Evolutionary conservation across 2,329 filamentous ascomycete species (phyloP).

Genomic region (Microdochium bolleyi): DNA sequence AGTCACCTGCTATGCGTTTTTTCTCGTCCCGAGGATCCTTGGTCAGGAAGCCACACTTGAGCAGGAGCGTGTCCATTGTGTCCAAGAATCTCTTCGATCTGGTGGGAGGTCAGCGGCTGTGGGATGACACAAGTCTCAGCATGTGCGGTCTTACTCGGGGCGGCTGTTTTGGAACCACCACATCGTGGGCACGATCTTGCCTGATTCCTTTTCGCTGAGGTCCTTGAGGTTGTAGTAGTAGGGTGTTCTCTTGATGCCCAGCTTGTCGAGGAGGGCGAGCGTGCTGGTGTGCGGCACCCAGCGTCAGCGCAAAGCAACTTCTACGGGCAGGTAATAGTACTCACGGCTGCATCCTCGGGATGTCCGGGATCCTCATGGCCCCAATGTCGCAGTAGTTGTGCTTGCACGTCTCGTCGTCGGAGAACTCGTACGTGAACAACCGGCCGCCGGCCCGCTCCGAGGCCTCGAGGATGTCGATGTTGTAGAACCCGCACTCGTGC

Average conservation of each 20-base stretch:
- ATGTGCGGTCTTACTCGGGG: background rate
- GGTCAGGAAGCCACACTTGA: background rate
- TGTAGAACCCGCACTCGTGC: conserved; percentile 4
- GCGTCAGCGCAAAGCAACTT: background rate
- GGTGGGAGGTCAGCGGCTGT: background rate
- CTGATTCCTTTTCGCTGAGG: background rate
- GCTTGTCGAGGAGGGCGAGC: background rate
- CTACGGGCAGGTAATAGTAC: conserved; percentile 4
- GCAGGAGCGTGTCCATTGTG: background rate
- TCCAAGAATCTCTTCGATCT: background rate
- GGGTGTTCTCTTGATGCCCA: background rate
- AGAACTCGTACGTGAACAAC: conserved; percentile 11
- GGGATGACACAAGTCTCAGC: too few relatives aligned
- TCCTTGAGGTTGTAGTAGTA: background rate
- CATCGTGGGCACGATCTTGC: background rate
- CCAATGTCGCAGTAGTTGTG: conserved; percentile 13
- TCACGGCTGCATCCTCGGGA: conserved; percentile 8
- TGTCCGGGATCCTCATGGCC: conserved; percentile 13
- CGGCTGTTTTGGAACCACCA: background rate
- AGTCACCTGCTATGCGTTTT: conserved; percentile 2
- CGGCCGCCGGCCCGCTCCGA: conserved; percentile 7
- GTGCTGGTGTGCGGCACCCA: background rate
- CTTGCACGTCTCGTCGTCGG: conserved; percentile 2
- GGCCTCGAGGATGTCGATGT: conserved; percentile 12
- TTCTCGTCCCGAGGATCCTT: background rate